Percentiles rank a stretch among this genome's conserved stretches.
Evolutionary conservation across 441 rosid genomes (phyloP).

Genomic region (Pelargonium fulgidum): DNA sequence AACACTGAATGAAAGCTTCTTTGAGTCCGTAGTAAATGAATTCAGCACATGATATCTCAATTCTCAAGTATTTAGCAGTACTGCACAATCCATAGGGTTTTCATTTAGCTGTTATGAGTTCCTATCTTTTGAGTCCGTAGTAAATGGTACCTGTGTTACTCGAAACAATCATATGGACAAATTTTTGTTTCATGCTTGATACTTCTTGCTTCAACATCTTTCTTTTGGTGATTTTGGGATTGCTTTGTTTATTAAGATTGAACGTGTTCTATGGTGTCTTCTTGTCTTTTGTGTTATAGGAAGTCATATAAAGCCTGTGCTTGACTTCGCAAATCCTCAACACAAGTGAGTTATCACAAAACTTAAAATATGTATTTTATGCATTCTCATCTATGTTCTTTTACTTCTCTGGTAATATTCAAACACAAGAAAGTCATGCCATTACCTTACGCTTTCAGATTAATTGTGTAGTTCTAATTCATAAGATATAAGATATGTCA

Average conservation of each 20-base stretch:
- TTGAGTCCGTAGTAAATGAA: no score
- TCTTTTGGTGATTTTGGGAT: not conserved
- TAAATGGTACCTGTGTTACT: not conserved
- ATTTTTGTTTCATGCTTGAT: not conserved
- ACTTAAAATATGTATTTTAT: slow-evolving; percentile 1
- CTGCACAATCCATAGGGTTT: not conserved
- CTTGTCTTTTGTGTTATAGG: slow-evolving; percentile 31
- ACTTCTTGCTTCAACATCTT: not conserved
- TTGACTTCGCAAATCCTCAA: slow-evolving; percentile 75
- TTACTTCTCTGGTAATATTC: not conserved
- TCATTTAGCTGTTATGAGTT: not conserved
- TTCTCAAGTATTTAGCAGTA: not conserved
- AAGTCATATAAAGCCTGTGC: slow-evolving; percentile 46
- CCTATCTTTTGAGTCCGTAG: not conserved
- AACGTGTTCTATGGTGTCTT: not conserved
- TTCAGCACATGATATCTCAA: no score
- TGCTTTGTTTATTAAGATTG: slow-evolving; percentile 2
- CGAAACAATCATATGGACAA: not conserved
- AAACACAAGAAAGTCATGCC: not conserved
- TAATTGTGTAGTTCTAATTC: not conserved
- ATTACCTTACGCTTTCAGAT: not conserved
- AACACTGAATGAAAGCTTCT: no score
- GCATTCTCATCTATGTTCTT: not conserved
- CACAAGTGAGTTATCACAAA: slow-evolving; percentile 53
- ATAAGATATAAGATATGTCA: no score